Evolutionary conservation across 257 asterid genomes (phyloP), one percentile per base, ranked within the genome.

Genomic region (Przewalskia tangutica): DNA sequence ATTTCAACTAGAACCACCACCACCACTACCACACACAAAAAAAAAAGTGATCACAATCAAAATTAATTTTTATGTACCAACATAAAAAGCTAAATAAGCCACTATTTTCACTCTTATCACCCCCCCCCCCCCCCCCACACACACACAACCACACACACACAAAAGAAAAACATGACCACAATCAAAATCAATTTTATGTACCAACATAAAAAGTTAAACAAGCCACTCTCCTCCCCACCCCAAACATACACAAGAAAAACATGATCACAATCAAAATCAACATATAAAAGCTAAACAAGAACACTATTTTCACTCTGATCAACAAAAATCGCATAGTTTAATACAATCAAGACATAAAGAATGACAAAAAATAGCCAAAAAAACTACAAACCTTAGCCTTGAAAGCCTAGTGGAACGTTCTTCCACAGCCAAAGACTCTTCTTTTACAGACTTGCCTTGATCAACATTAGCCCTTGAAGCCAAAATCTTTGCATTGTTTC

Each of bases 371-470:
- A 10, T 55, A 62, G 36, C 14, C 5, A 38, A 55, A 2, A 63
- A 60, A 78, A 4, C 17, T 38, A 87, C 93, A 77, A 77, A 95
- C 99, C 90, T 93, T 64, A 95, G 84, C 83, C 97, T 89, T 6
- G 94, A 84, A 65, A 95, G 92, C 84, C 84, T 90, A 14, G 84
- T 90, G 20, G 87, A 60, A 23, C 98, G 97, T 91, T 95, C 99
- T 83, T 95, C 99, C 85, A 92, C 99, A 9, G 95, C 98, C 91
- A 95, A 73, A 40, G 93, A 92, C 63, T 90, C 97, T 1, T 92
- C 93, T 55, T 86, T 85, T 17, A 87, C 62, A 12, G 92, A 84
- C 87, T 91, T 91, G 5, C 95, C 96, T 42, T 86, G 92, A 89
- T 91, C 97, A 83, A 85, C 73, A 63, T 92, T 85, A 23, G 88